Base-by-base conservation (phyloP, 129 eudicot genomes). In the Helianthus tuberosus region DNA sequence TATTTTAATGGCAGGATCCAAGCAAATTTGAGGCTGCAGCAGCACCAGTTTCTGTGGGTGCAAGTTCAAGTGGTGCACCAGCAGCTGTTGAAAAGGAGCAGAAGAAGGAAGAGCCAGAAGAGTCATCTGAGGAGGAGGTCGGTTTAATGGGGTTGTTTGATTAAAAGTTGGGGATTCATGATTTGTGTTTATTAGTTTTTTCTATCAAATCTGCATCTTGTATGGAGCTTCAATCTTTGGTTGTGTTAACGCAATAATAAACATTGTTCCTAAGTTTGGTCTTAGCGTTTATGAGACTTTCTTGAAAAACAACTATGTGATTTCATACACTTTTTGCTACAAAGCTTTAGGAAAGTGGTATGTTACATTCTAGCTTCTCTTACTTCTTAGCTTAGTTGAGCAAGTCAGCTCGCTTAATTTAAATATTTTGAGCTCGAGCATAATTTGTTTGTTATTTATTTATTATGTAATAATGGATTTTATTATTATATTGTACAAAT, bases 51-150 rank as follows among this genome's bases (percentile, higher is more conserved):
- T 69, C 80, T 14, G 73, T 5, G 39, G 71, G 76, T 44, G 80
- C 57, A 8, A 67, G 39, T n/a, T 63, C 72, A 63, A 59, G 72
- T 63, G 88, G 64, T 63, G 91, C 75, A 70, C 58, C 80, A 11
- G 84, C 78, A 36, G 86, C 79, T 32, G 77, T 65, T 63, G 76
- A 81, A 5, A 67, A 73, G 76, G 93, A 80, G 70, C 81, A 83
- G 60, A 81, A 85, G 83, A 78, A 78, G 76, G 94, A 79, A 73
- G 89, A 81, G 73, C 68, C 82, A 46, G 73, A 75, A 49, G 87
- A 86, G 66, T 80, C 79, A 49, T 87, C 91, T 6, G 89, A 84
- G 27, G 87, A 76, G 0, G 92, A 77, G 0, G 70, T 55, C 13
- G 80, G 81, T 60, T 48, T 85, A n/a, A 58, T 61, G 55, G 79